Conservation (phyloP, 176 grass and related monocot species). For the Phyllostachys edulis region DNA sequence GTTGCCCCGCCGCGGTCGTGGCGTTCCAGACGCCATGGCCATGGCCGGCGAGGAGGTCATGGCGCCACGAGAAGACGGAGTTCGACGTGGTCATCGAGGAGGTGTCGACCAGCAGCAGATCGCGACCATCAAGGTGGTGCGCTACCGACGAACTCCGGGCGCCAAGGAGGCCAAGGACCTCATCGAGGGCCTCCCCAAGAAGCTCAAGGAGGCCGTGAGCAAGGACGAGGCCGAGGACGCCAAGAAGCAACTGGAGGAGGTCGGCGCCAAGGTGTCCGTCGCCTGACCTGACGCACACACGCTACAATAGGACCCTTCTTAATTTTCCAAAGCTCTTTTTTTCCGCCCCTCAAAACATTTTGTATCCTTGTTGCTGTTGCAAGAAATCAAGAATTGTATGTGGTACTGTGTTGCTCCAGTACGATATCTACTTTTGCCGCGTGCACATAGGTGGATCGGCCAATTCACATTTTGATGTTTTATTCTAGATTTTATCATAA, state of each 20-base stretch:
- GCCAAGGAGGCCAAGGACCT: slow-evolving; percentile 71
- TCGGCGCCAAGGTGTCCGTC: slow-evolving; percentile 57
- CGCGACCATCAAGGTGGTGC: slow-evolving; percentile 59
- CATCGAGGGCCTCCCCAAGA: slow-evolving; percentile 69
- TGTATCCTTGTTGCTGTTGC: neutral
- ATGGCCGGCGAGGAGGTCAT: neutral
- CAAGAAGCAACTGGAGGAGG: slow-evolving; percentile 66
- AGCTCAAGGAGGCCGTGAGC: slow-evolving; percentile 55
- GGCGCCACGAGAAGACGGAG: slow-evolving; percentile 49
- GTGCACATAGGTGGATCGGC: neutral
- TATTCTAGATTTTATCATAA: neutral
- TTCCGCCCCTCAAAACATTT: neutral
- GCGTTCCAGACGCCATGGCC: neutral
- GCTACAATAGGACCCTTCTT: neutral
- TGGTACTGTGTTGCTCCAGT: neutral
- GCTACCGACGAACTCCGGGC: slow-evolving; percentile 49
- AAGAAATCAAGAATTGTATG: slow-evolving; percentile 29
- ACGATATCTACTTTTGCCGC: neutral
- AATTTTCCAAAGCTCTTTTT: neutral
- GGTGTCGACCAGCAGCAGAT: slow-evolving; percentile 57
- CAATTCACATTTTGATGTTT: neutral
- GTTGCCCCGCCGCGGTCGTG: slow-evolving; percentile 33
- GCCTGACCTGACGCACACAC: neutral
- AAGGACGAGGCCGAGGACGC: slow-evolving; percentile 60
- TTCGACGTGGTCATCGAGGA: slow-evolving; percentile 64